Base-by-base conservation (phyloP, 176 grass and related monocot genomes). In the Urochloa ruziziensis region DNA sequence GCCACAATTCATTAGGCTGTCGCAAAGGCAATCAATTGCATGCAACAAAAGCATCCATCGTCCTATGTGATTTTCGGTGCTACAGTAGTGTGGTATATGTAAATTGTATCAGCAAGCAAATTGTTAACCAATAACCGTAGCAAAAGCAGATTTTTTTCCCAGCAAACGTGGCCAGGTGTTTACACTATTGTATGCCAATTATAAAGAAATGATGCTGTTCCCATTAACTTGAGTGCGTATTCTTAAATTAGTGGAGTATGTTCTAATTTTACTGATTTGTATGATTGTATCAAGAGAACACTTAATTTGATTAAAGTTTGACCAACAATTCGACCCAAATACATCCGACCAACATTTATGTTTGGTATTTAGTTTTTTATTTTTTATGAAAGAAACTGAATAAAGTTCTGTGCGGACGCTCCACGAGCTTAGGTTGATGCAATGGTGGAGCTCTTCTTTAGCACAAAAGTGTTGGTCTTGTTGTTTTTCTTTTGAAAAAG, bases 1-100 rank as follows among this genome's bases (percentile, higher is more conserved):
- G 66, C 58, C 12, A 78, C 23, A 15, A 82, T 86, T 86, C 73
- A 78, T 36, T 65, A 82, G 42, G 72, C 16, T 86, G 83, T 86
- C 72, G 18, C 83, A 23, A 66, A 63, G 23, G 39, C 73, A 86
- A 82, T 72, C n/a, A 86, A 86, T 82, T 72, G 64, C 68, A 66
- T 57, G 59, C 59, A 74, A 86, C 58, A 64, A 80, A 86, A 81
- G 5, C 24, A 15, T 73, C 17, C 25, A 30, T 80, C 32, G 17
- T 73, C 43, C 21, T 4, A 19, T 62, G 24, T 52, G 53, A 30
- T 69, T 82, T 60, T 64, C 30, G n/a, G 46, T 29, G 34, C 33
- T 63, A 82, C 36, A 82, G 63, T 64, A 54, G 43, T n/a, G 8
- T 53, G 16, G 3, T 49, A 8, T 40, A n/a, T 75, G 46, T 72